Conservation (phyloP, 2,329 filamentous ascomycete species). For the Ascochyta pisi region DNA sequence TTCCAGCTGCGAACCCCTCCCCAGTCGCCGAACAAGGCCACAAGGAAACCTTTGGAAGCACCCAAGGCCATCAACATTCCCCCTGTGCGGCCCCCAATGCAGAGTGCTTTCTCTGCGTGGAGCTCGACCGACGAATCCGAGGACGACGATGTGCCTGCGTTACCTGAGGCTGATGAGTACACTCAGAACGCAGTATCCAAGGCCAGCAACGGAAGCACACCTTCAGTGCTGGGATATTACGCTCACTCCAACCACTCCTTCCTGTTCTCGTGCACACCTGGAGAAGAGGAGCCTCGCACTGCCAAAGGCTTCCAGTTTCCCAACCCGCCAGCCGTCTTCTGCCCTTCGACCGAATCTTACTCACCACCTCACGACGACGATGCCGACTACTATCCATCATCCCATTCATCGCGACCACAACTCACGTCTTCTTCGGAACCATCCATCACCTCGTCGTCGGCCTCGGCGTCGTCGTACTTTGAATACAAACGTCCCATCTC, state of each 20-base stretch:
- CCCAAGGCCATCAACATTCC: constrained; percentile 41
- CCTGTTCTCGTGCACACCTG: constrained; percentile 42
- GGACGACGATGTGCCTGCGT: constrained; percentile 19
- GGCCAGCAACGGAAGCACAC: constrained; percentile 30
- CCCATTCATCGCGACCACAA: constrained; percentile 34
- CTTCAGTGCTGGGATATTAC: constrained; percentile 44
- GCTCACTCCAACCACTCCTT: constrained; percentile 36
- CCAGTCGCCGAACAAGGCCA: constrained; percentile 28
- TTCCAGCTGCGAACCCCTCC: constrained; percentile 28
- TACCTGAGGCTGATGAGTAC: constrained; percentile 22
- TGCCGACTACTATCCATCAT: constrained; percentile 34
- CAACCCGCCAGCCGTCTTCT: constrained; percentile 19
- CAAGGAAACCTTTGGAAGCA: constrained; percentile 27
- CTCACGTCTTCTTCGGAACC: constrained; percentile 43
- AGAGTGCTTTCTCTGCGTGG: constrained; percentile 48
- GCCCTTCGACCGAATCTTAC: constrained; percentile 17
- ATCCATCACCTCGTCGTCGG: constrained; percentile 37
- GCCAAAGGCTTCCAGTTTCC: constrained; percentile 34
- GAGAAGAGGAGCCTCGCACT: constrained; percentile 30
- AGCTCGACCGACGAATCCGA: constrained; percentile 48
- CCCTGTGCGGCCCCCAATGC: constrained; percentile 40
- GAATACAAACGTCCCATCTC: constrained; percentile 38
- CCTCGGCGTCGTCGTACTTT: constrained; percentile 43
- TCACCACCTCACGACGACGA: constrained; percentile 12
- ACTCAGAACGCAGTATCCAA: constrained; percentile 17